Evolutionary conservation across 2,329 filamentous ascomycete species (phyloP).

Genomic region (Erysiphe neolycopersici): DNA sequence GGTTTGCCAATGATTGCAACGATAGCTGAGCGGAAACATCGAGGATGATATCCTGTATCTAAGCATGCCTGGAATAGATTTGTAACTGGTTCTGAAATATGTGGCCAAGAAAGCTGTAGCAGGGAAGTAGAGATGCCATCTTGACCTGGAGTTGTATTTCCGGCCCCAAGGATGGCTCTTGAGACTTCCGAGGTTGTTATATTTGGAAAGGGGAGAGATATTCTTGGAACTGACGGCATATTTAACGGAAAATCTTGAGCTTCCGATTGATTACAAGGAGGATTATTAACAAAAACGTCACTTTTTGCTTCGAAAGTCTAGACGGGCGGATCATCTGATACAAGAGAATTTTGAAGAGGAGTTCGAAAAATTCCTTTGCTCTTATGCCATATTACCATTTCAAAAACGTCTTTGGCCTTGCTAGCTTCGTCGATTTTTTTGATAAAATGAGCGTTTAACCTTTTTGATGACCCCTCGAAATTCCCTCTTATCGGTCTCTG

Average conservation of each 20-base stretch:
- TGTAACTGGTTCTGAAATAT: neutral
- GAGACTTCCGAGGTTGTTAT: neutral
- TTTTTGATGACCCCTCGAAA: neutral
- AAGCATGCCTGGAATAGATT: neutral
- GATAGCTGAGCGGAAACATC: neutral
- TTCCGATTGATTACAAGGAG: neutral
- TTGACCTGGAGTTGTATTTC: neutral
- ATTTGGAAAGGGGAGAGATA: neutral
- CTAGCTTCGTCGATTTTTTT: neutral
- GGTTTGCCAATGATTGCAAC: neutral
- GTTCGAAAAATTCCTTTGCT: neutral
- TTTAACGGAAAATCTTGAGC: neutral
- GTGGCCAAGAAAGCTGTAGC: neutral
- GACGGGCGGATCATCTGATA: neutral
- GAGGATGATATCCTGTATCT: neutral
- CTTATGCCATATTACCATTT: neutral
- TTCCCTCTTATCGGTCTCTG: neutral
- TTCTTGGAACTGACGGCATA: neutral
- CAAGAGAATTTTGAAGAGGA: neutral
- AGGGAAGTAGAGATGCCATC: neutral
- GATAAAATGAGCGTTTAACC: neutral
- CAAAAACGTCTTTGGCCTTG: neutral
- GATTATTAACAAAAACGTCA: neutral
- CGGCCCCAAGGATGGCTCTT: neutral
- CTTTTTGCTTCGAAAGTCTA: neutral